A percentile compares a stretch with the other conserved stretches of the same genome.
phyloP scores from a whole-genome alignment of 2,329 filamentous ascomycete species.

The Cercospora janseana region DNA sequence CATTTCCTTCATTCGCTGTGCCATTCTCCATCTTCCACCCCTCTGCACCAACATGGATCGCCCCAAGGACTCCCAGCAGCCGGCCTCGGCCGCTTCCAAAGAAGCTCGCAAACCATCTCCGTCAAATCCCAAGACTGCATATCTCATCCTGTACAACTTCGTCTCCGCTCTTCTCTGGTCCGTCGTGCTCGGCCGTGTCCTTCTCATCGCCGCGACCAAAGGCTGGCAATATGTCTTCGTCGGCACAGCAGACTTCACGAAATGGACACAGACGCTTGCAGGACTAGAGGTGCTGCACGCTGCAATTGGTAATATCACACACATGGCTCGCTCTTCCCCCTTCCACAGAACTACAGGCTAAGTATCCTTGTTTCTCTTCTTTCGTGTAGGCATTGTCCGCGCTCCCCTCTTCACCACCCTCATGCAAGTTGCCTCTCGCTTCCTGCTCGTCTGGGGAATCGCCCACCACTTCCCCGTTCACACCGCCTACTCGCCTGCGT shows the following conservation, averaged over 20 bases:
- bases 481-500: constrained; percentile 57
- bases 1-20: not conserved
- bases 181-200: constrained; percentile 68
- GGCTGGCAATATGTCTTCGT: constrained; percentile 58
- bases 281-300: constrained; percentile 81
- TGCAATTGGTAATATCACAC: constrained; percentile 60
- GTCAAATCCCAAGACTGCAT: constrained; percentile 45
- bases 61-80: constrained; percentile 30
- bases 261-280: constrained; percentile 81
- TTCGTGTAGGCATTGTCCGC: constrained; percentile 69
- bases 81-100: constrained; percentile 6
- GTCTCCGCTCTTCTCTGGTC: constrained; percentile 75
- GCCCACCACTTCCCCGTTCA: constrained; percentile 70
- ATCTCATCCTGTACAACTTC: constrained; percentile 84
- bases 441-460: constrained; percentile 86
- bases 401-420: constrained; percentile 79
- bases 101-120: constrained; percentile 15
- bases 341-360: constrained; percentile 11
- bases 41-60: constrained; percentile 27
- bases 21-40: not conserved
- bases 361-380: constrained; percentile 10
- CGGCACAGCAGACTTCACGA: constrained; percentile 64
- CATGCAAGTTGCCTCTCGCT: constrained; percentile 85
- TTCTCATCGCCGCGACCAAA: constrained; percentile 50
- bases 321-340: not conserved